These are phyloP conservation scores for thale cress (Arabidopsis thaliana) DNA, from an alignment of 345 rosid species.

Conservation along the genomic window DNA sequence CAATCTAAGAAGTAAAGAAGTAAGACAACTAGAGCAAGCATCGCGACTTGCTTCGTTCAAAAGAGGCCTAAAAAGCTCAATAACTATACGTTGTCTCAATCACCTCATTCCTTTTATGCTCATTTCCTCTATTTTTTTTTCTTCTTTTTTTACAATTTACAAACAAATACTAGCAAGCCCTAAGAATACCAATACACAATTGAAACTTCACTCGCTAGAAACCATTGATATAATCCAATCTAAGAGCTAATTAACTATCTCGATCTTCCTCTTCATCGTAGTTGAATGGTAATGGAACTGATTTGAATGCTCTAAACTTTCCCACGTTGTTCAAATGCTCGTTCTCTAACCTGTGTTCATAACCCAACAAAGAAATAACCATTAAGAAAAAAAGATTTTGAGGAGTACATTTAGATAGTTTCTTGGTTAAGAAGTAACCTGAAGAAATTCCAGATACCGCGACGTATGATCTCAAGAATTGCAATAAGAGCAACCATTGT, in stretches of 20 bases:
- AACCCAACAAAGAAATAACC: neutral
- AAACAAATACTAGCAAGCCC: neutral
- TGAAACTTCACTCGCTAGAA: neutral
- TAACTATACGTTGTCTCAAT: neutral
- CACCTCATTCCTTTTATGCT: neutral
- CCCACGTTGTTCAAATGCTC: constrained; percentile 80
- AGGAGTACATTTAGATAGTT: neutral
- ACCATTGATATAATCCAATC: neutral
- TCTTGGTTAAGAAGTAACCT: constrained; percentile 43
- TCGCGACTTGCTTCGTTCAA: neutral
- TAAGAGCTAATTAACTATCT: constrained; percentile 47
- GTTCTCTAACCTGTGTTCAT: constrained; percentile 59
- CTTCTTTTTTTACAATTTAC: neutral
- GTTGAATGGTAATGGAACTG: constrained; percentile 80
- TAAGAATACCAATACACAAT: neutral
- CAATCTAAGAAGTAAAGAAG: neutral
- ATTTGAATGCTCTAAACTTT: constrained; percentile 71
- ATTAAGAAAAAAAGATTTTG: neutral
- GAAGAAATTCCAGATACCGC: constrained; percentile 84
- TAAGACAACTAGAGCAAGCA: neutral
- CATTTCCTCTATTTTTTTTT: no score
- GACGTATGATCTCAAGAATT: constrained; percentile 68
- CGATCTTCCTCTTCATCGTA: constrained; percentile 55
- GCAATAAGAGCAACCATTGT: constrained; percentile 58
- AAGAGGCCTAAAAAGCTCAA: neutral